Base-by-base conservation (phyloP, 2,329 filamentous ascomycete genomes). In the Fusarium tjaetaba region DNA sequence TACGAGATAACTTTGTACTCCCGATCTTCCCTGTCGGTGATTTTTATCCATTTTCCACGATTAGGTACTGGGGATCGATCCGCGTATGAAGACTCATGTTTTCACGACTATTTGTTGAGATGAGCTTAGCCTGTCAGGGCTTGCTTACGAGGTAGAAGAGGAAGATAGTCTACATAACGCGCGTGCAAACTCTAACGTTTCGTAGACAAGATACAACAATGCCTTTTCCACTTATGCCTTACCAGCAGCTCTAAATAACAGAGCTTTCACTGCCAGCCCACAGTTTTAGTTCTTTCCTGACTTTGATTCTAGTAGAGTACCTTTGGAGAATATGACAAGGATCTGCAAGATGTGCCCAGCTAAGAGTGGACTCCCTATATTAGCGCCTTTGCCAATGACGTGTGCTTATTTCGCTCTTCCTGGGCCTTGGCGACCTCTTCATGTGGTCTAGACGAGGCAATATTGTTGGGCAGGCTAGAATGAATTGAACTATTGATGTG, bases 401-500 rank as follows among this genome's bases (percentile, higher is more conserved):
- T 22, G 36, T 20, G 32, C 30, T 36, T 26, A 15, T 26, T 52
- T 26, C 22, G 16, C 16, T 2, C 1, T 2, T 1, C 6, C 9
- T 20, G 13, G 7, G 6, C 18, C 3, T 18, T 26, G 6, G 3
- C 11, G 13, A 26, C 18, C 18, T 4, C 11, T 52, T 24, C 8
- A 2, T 26, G 18, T 22, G n/a, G 20, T 36, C n/a, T 36, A 24
- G 18, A 20, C 18, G 32, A 36, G 5, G 13, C 18, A 22, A 2
- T 1, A 4, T 52, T 14, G 9, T 7, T 4, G 1, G 16, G 18
- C 13, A 11, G 6, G 7, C 4, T 11, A 6, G 16, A 8, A 8
- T 0, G 32, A 6, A 32, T 13, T 14, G 13, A 32, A 32, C 2
- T 20, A 11, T 51, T 24, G 3, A 0, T 20, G 2, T 0, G 4